Evolutionary conservation across 441 rosid species (phyloP).

Genomic region (Populus hybrid): DNA sequence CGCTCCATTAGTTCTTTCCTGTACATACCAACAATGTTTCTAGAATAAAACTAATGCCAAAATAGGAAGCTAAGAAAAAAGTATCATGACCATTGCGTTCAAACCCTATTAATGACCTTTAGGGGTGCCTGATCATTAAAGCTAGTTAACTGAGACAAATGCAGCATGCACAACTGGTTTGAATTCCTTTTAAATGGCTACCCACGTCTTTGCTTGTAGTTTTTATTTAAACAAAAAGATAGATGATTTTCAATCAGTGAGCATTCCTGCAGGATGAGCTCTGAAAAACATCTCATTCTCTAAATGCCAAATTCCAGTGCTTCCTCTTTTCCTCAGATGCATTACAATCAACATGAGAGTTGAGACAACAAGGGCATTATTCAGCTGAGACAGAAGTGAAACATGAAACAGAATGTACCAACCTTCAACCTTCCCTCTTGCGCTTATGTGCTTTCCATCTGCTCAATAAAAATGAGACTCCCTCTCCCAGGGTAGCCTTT

Average conservation of each 20-base stretch:
- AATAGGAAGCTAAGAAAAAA: not conserved
- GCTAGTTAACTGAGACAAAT: not conserved
- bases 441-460: conserved; percentile 46
- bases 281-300: not conserved
- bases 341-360: not conserved
- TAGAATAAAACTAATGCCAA: not conserved
- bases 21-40: not conserved
- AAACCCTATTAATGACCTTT: not conserved
- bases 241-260: not conserved
- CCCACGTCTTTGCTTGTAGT: not conserved
- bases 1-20: not conserved
- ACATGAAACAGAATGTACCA: not conserved
- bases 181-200: not conserved
- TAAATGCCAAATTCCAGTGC: not conserved
- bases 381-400: not conserved
- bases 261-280: not conserved
- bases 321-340: not conserved
- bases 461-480: conserved; percentile 48
- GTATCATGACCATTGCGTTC: not conserved
- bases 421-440: conserved; percentile 28
- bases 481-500: conserved; percentile 65
- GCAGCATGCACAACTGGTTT: not conserved
- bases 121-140: not conserved
- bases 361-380: not conserved
- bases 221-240: not conserved